Base-by-base conservation (phyloP, 208 protist species). In the Leishmania martiniquensis region DNA sequence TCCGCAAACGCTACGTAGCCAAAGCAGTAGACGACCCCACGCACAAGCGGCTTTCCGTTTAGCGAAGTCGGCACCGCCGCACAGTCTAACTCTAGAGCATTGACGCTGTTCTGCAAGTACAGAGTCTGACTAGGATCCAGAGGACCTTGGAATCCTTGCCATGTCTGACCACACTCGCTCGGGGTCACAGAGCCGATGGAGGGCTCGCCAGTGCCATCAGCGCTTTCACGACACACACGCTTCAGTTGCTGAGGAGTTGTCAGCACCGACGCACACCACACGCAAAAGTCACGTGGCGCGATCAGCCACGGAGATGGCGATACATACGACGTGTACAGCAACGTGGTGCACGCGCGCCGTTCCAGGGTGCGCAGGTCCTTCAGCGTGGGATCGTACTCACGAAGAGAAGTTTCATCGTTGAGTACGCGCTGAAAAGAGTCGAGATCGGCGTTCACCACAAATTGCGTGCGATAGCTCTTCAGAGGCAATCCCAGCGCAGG, bases 201-300 rank as follows among this genome's bases (percentile, higher is more conserved):
- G 29, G 65, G 12, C 22, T 47, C 7, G 17, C 39, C 25, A 47
- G 20, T 32, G 42, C 65, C 25, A 34, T 47, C 22, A 2, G 13
- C 17, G 6, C 3, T 10, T 25, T 72, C 34, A 1, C 49, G 55
- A 49, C 51, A 73, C 20, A 76, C 52, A 9, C 63, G 74, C 15
- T 20, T 29, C 3, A 84, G 75, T 37, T 84, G 75, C 25, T 52
- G 44, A 5, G 15, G 68, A 10, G 67, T 68, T n/a, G 66, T 65
- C 62, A 81, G n/a, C 4, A 78, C 65, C n/a, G 63, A 73, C 12
- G 84, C 76, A 0, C 72, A 72, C 47, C 51, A 37, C 12, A 86
- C 75, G 29, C 83, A 85, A 55, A 91, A 91, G 68, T 91, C 87
- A 20, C 87, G 87, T 29, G 87, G 76, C 0, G 87, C 73, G 45